Conservation (phyloP, 495 filamentous ascomycete species). For the Daldinia bambusicola region DNA sequence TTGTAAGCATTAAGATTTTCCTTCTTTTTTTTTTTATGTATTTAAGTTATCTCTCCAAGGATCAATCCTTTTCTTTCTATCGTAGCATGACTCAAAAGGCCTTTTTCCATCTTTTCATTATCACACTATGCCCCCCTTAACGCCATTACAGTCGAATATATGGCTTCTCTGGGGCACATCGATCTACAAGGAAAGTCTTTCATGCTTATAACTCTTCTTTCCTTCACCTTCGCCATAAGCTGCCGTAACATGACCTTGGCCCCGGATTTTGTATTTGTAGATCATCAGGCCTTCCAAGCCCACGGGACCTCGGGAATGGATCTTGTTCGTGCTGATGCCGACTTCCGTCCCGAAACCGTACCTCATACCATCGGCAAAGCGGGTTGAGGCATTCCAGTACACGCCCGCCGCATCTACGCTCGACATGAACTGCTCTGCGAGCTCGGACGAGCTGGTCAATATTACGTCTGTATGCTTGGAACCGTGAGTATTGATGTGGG, state of each 20-base stretch:
- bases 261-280: slow-evolving; percentile 91
- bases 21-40: neutral
- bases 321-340: slow-evolving; percentile 98
- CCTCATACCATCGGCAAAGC: slow-evolving; percentile 95
- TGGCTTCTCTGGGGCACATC: too few relatives aligned
- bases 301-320: slow-evolving; percentile 92
- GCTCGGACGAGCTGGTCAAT: slow-evolving; percentile 70
- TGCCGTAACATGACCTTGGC: slow-evolving; percentile 78
- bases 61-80: neutral
- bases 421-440: slow-evolving; percentile 82
- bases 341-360: slow-evolving; percentile 99
- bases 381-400: slow-evolving; percentile 95
- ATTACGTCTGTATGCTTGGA: slow-evolving; percentile 97
- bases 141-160: neutral
- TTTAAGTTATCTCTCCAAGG: too few relatives aligned
- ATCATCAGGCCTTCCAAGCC: slow-evolving; percentile 95
- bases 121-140: neutral
- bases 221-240: slow-evolving; percentile 77
- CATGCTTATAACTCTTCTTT: slow-evolving; percentile 76
- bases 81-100: neutral
- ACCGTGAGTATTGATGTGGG: slow-evolving; percentile 90
- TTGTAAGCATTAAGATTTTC: neutral
- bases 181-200: slow-evolving; percentile 59
- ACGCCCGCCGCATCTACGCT: slow-evolving; percentile 90
- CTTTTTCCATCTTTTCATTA: neutral